Base-by-base conservation (phyloP, 106 monocot species). In the Xerophyta viscosa region DNA sequence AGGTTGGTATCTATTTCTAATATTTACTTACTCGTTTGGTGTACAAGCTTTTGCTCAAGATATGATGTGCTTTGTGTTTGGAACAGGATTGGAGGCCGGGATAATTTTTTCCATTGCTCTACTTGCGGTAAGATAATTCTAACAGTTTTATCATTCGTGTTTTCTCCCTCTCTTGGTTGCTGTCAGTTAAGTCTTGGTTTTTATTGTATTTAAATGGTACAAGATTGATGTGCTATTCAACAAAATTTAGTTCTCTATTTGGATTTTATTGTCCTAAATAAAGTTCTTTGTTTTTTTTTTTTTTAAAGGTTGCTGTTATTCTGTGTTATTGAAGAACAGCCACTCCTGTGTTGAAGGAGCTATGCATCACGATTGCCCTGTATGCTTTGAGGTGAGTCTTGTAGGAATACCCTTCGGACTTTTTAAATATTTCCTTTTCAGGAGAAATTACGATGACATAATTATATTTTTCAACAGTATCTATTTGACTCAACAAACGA, bases 291-390 rank as follows among this genome's bases (percentile, higher is more conserved):
- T 18, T 30, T 22, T 15, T 57, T 27, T 19, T 57, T 24, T 27
- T 36, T 18, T 50, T 31, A 51, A 29, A 84, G 83, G 78, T 41
- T 84, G 83, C 48, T 84, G 78, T 27, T 84, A 75, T 31, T 84
- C 83, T 6, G 47, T 49, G 37, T 27, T 64, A 18, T 56, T 84
- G 51, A 84, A 78, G 61, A 61, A 78, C 27, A 70, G 71, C 37
- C 78, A 78, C 67, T 20, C 74, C 18, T 82, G 82, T 62, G 77
- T 82, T 54, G 82, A 82, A 60, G 31, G 76, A 31, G 77, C 82
- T 29, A 77, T 84, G 78, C 78, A 78, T 50, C 83, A 78, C 56
- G 78, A 84, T 54, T 78, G 78, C 39, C 78, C 83, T 66, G 66
- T 84, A 13, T 78, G 78, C 60, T 84, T 78, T 64, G 83, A 84